phyloP scores from a whole-genome alignment of 768 basidiomycete genomes.

The Pleurotus djamor region DNA sequence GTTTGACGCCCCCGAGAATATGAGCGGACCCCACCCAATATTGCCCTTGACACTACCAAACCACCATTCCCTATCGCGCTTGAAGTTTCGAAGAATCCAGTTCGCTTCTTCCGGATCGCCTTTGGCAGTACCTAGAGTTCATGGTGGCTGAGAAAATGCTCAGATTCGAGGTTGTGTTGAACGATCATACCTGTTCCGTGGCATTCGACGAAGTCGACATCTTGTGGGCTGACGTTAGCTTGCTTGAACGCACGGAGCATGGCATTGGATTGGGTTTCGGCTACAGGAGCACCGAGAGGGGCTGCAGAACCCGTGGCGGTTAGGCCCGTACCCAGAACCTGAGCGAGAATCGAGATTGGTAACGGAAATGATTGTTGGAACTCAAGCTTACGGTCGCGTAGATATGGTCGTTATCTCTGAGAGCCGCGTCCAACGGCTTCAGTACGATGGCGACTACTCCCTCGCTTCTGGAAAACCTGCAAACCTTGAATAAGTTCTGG shows the following conservation, averaged over 20 bases:
- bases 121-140: slow-evolving; percentile 27
- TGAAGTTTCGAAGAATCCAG: slow-evolving; percentile 37
- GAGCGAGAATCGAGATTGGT: slow-evolving; percentile 2
- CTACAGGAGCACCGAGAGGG: slow-evolving; percentile 34
- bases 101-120: slow-evolving; percentile 53
- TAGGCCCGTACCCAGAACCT: slow-evolving; percentile 39
- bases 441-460: slow-evolving; percentile 35
- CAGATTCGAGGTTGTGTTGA: neutral
- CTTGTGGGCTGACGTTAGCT: slow-evolving; percentile 25
- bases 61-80: slow-evolving; percentile 25
- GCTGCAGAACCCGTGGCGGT: slow-evolving; percentile 32
- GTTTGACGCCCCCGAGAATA: neutral
- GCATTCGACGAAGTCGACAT: slow-evolving; percentile 48
- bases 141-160: neutral
- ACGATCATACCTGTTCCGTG: slow-evolving; percentile 41
- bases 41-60: slow-evolving; percentile 47
- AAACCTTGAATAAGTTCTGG: neutral
- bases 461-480: slow-evolving; percentile 33
- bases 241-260: slow-evolving; percentile 32
- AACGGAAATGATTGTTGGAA: neutral
- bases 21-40: slow-evolving; percentile 19
- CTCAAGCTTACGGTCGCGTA: slow-evolving; percentile 31
- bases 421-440: slow-evolving; percentile 33
- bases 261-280: slow-evolving; percentile 30
- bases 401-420: slow-evolving; percentile 35